Evolutionary conservation across 1,284 basidiomycete genomes (phyloP), one percentile per base, ranked within the genome.

Genomic region (Malassezia obtusa): DNA sequence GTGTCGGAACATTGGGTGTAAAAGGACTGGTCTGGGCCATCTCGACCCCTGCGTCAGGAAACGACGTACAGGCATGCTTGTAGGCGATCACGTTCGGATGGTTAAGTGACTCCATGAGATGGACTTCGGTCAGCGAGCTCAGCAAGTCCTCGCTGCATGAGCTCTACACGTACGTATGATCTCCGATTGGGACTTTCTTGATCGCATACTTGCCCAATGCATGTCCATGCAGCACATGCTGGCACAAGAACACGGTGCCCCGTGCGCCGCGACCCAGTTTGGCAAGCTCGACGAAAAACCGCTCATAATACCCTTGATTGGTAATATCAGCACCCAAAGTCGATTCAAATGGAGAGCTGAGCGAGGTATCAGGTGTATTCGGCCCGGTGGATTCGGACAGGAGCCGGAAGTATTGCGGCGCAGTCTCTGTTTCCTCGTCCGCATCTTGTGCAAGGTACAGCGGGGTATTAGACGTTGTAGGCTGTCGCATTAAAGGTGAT

Each of bases 41-140:
- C 71, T 95, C 90, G 17, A 95, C 81, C 90, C 52, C 43, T 45
- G 28, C n/a, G n/a, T 30, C 4, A 30, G 26, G 21, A 11, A 11
- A 17, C 25, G 15, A 45, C 43, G 43, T 31, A 45, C 90, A 95
- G 0, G 89, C 83, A 65, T 94, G 90, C 74, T 94, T 90, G 68
- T 94, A 94, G 15, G 87, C 88, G 58, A 94, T 82, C 62, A 95
- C 89, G 62, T 94, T 92, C 3, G 84, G 85, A 76, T 95, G 90
- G 49, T 84, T 82, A 4, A 95, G 77, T n/a, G 81, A 79, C 70
- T 94, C 89, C 47, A 94, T 77, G 5, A 91, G 77, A 44, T 85
- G 83, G 37, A 89, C 84, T 81, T 85, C 71, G 35, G 59, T 64
- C 19, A 72, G 49, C 30, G 60, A 65, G 28, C 58, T 52, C 15